Base-by-base conservation (phyloP, 176 grass and related monocot genomes). In the Poa pratensis region DNA sequence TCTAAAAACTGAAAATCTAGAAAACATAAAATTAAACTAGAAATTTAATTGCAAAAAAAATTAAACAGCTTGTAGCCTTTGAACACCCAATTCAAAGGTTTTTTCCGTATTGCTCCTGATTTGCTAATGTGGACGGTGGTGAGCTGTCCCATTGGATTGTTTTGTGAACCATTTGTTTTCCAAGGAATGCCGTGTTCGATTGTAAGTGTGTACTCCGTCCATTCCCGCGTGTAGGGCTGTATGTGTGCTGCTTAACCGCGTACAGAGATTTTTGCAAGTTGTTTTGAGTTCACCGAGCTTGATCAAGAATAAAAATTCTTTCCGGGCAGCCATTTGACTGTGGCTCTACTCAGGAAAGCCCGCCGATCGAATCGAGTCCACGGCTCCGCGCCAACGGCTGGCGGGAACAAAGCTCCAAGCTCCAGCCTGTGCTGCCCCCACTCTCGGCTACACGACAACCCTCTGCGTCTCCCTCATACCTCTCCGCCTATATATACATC, bases 351-450 rank as follows among this genome's bases (percentile, higher is more conserved):
- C 12, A 24, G 82, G 17, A 49, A 80, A 67, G 17, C 75, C 43
- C 87, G 68, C 76, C 76, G 30, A 30, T 30, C 30, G 45, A 46
- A 11, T 27, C 39, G 11, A 43, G 79, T 72, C 39, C 18, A 48
- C 39, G 67, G 68, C 68, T 45, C 37, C 19, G 72, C 65, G 75
- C 13, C 37, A 20, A 66, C 66, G 7, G 72, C 46, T 52, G 78
- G 52, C 78, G 19, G 28, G 12, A 55, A 52, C 72, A 53, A 72
- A 82, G 45, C 78, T 49, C 42, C 42, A 46, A 20, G 26, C 26
- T 76, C 87, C 87, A 94, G 92, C 54, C 89, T 94, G 89, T 87
- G 34, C 78, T 86, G 89, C 58, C 58, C 73, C 70, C 80, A 15
- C 61, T 19, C 27, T 18, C 7, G 86, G 75, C 81, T 89, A 89